Evolutionary conservation across 164 flowering plant species (phyloP), one percentile per base, ranked within the genome.

Genomic region (Chimonanthus praecox): DNA sequence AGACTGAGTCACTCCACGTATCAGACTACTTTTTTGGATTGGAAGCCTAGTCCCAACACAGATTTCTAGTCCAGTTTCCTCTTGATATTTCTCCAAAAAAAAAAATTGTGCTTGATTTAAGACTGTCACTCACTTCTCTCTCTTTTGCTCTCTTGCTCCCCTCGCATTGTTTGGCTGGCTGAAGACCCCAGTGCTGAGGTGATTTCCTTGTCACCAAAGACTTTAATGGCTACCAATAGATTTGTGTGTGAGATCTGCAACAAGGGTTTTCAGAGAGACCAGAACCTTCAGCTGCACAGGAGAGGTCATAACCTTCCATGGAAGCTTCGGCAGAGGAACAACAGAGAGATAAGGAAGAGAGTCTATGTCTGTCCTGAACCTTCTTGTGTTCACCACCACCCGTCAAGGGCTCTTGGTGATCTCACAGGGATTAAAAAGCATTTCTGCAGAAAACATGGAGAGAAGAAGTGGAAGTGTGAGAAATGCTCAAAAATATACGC

Each of bases 391-490:
- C 97, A 94, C 64, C 92, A 91, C 72, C 84, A 90, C 68, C 97
- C 97, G 7, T 85, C 92, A 5, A 88, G 97, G 80, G 98, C 98
- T 20, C 83, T 94, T n/a, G 98, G 98, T n/a, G 98, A 94, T 70
- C 88, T 94, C 20, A 94, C 98, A n/a, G 98, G 98, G 5, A 88
- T 94, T 74, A 94, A 94, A 84, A 94, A 94, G 70, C 98, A 94
- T 77, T 94, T 79, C 58, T 87, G 87, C 71, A 85, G 98, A 70
- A 94, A 94, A 75, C 98, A 94, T 76, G 97, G 97, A 1, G 98
- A 92, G 84, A 94, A 90, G 83, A 90, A 86, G 64, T 92, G 92
- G 90, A 90, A 90, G 75, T 94, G 98, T 80, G 92, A 89, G 43
- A 92, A 88, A 64, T 94, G 98, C 74, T 87, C 92, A 6, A 94